Evolutionary conservation across 1,284 basidiomycete genomes (phyloP).

Genomic region (Stygiomarasmius scandens): DNA sequence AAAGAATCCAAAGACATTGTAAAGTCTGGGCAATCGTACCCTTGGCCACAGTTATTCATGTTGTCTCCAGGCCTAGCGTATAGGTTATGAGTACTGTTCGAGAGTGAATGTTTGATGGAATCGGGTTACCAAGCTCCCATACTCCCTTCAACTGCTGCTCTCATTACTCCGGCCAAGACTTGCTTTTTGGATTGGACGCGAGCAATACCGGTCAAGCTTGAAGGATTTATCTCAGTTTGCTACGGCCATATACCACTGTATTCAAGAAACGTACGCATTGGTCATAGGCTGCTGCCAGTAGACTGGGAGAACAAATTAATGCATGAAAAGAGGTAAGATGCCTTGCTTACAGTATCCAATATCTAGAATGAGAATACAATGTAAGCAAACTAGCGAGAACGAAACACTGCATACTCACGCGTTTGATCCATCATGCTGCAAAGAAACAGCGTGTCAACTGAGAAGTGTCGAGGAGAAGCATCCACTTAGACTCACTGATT

Average conservation of each 20-base stretch:
- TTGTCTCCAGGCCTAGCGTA: constrained; percentile 62
- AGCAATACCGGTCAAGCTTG: constrained; percentile 59
- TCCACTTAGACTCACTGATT: constrained; percentile 53
- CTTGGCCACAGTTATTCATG: constrained; percentile 51
- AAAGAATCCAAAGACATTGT: constrained; percentile 60
- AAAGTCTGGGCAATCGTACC: no score
- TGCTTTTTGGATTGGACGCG: constrained; percentile 59
- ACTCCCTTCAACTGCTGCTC: constrained; percentile 64
- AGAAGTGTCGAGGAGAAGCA: not conserved
- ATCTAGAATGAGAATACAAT: constrained; percentile 38
- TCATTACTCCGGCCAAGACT: constrained; percentile 60
- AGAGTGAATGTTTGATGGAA: no score
- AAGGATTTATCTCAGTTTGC: no score
- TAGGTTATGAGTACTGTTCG: not conserved
- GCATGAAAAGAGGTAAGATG: no score
- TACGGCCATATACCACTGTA: not conserved
- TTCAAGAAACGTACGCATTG: constrained; percentile 5
- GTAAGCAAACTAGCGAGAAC: no score
- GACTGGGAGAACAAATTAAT: constrained; percentile 57
- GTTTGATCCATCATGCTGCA: constrained; percentile 71
- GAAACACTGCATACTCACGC: no score
- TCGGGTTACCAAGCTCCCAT: constrained; percentile 57
- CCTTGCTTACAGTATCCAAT: constrained; percentile 52
- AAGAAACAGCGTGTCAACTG: not conserved
- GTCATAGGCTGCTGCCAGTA: constrained; percentile 19